Evolutionary conservation across 2,329 filamentous ascomycete species (phyloP), one percentile per base, ranked within the genome.

Genomic region (Ceratocystiopsis sp.): DNA sequence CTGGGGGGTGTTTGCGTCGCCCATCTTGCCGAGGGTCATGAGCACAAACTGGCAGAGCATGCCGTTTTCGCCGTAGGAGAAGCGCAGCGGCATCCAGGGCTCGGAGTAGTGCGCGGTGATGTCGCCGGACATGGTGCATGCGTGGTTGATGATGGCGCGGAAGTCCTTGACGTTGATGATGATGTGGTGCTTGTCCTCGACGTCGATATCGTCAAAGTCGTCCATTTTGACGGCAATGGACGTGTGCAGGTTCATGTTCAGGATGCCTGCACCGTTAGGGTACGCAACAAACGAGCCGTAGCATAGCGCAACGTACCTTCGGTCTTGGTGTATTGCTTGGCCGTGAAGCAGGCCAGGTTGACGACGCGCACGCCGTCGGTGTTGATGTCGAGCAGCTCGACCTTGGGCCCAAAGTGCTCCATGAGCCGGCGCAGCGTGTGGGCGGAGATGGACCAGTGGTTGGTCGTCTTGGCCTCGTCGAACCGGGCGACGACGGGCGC

Each of bases 121-220:
- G 38, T 72, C 69, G n/a, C 73, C 75, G 42, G 75, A 75, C 7
- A 78, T 69, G 19, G 76, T 75, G 19, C 78, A 78, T 11, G 83
- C 82, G 58, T 89, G 83, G 33, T 77, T 71, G 42, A 86, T 75
- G 43, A 87, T 83, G 33, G 82, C 78, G 41, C 82, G 78, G 57
- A 87, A 87, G 58, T 89, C 83, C 53, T 84, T 86, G 54, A 89
- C 81, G 51, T 77, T 84, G 54, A 87, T 81, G 46, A 84, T 73
- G 52, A 86, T 82, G 54, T 86, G 83, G 45, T 86, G 68, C 41
- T 80, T 78, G 46, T 84, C 75, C 54, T 85, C 77, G 29, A 84
- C 76, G 18, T 73, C 67, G 47, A 87, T 83, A 42, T 79, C 71
- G 45, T 83, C 77, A 53, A 89, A 89, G 51, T 87, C 82, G 45